Percentiles rank a stretch among this genome's conserved stretches.
These are phyloP conservation scores for Dalechampia spathulata DNA, from an alignment of 441 rosid species.

Conservation along the genomic window DNA sequence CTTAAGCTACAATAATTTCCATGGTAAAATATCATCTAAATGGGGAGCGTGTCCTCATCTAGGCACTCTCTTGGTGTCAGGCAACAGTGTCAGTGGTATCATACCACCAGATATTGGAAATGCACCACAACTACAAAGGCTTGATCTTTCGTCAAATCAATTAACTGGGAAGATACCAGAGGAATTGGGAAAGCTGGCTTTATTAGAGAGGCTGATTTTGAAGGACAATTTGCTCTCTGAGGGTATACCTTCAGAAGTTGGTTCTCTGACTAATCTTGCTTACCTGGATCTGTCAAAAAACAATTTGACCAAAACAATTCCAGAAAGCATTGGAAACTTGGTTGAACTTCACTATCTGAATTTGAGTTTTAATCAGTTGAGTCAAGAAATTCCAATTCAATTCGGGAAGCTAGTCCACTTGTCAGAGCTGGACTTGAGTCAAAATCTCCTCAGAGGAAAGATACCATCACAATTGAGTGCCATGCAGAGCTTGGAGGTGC, in stretches of 20 bases:
- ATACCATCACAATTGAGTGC: slow-evolving; percentile 38
- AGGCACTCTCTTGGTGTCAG: slow-evolving; percentile 39
- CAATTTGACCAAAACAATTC: slow-evolving; percentile 31
- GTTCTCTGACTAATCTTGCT: slow-evolving; percentile 24
- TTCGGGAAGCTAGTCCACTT: slow-evolving; percentile 33
- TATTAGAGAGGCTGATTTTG: slow-evolving; percentile 35
- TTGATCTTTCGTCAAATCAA: slow-evolving; percentile 37
- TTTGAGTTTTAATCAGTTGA: slow-evolving; percentile 49
- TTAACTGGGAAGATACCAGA: slow-evolving; percentile 42
- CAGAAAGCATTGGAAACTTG: slow-evolving; percentile 30
- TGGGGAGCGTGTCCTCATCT: slow-evolving; percentile 63
- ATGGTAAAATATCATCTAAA: slow-evolving; percentile 37
- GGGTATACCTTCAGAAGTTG: slow-evolving; percentile 31
- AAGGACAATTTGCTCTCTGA: slow-evolving; percentile 46
- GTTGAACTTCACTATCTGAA: slow-evolving; percentile 31
- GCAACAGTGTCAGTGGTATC: slow-evolving; percentile 43
- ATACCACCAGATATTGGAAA: slow-evolving; percentile 49
- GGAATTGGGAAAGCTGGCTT: slow-evolving; percentile 38
- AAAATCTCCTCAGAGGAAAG: slow-evolving; percentile 45
- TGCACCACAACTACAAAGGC: slow-evolving; percentile 26
- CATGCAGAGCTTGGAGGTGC: slow-evolving; percentile 35
- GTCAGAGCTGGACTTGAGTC: slow-evolving; percentile 47
- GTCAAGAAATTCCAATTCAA: slow-evolving; percentile 38
- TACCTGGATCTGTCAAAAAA: slow-evolving; percentile 49
- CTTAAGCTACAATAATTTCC: slow-evolving; percentile 39